Percentiles rank a stretch among this genome's conserved stretches.
phyloP scores from a whole-genome alignment of 2,329 filamentous ascomycete genomes.

The Fusarium dlaminii region DNA sequence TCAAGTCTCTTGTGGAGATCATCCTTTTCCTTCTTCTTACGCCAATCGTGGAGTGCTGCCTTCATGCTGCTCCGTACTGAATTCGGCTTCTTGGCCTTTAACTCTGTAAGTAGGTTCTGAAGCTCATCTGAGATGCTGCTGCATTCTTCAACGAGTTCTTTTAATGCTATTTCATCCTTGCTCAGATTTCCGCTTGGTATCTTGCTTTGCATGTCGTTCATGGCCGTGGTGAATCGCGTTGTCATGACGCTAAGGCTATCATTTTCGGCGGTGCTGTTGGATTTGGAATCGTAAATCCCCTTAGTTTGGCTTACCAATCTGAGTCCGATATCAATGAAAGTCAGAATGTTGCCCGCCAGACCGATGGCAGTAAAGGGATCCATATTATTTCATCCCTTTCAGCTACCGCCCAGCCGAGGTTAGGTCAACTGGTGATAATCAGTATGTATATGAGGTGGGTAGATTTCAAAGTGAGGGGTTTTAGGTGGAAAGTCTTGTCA shows the following conservation, averaged over 20 bases:
- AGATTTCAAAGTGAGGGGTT: background rate
- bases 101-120: background rate
- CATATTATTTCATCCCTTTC: background rate
- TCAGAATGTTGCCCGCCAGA: background rate
- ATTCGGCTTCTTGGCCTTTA: background rate
- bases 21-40: background rate
- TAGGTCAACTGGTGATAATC: background rate
- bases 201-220: background rate
- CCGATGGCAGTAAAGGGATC: background rate
- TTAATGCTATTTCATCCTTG: background rate
- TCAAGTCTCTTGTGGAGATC: background rate
- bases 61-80: background rate
- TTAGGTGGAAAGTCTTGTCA: background rate
- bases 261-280: background rate
- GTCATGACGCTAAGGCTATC: background rate
- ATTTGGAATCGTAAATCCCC: background rate
- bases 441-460: background rate
- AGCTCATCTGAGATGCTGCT: background rate
- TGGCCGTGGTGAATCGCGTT: background rate
- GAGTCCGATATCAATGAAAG: background rate
- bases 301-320: background rate
- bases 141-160: background rate
- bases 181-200: background rate
- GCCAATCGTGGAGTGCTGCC: background rate
- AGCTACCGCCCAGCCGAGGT: accelerated